Conservation (phyloP, 345 rosid species). For the Eucalyptus coolabah region DNA sequence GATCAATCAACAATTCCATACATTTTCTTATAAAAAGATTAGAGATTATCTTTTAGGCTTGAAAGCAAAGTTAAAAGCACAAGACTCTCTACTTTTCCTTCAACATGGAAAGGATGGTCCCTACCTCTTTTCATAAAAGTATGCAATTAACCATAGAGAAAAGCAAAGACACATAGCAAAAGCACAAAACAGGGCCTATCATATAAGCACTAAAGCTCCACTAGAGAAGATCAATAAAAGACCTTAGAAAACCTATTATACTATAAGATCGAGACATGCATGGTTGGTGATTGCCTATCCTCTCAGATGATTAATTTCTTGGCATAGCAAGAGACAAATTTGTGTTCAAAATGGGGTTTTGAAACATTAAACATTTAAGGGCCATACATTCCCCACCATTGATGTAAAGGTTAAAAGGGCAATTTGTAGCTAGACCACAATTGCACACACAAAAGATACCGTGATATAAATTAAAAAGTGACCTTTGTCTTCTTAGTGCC, state of each 20-base stretch:
- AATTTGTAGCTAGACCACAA: not conserved
- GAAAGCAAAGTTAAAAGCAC: constrained; percentile 4
- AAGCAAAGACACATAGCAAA: not conserved
- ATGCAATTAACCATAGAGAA: not conserved
- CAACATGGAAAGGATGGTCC: not conserved
- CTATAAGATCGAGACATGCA: not conserved
- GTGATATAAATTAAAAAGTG: not conserved
- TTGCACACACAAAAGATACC: not conserved
- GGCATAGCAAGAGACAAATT: not conserved
- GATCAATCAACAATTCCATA: not conserved
- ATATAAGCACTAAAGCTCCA: not conserved
- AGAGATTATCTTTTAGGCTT: constrained; percentile 2
- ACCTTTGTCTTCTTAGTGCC: not conserved
- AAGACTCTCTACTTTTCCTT: not conserved
- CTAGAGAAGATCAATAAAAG: not conserved
- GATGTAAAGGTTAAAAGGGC: not conserved
- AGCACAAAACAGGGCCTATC: not conserved
- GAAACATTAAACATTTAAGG: not conserved
- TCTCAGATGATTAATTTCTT: not conserved
- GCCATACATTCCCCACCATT: not conserved
- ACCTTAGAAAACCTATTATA: not conserved
- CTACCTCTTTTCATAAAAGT: not conserved
- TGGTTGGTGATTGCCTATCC: not conserved
- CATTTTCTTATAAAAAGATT: not conserved
- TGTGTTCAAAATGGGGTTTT: not conserved